Percentiles rank a stretch among this genome's conserved stretches.
phyloP scores from a whole-genome alignment of 2,329 filamentous ascomycete species.

The Diaporthe sp. region DNA sequence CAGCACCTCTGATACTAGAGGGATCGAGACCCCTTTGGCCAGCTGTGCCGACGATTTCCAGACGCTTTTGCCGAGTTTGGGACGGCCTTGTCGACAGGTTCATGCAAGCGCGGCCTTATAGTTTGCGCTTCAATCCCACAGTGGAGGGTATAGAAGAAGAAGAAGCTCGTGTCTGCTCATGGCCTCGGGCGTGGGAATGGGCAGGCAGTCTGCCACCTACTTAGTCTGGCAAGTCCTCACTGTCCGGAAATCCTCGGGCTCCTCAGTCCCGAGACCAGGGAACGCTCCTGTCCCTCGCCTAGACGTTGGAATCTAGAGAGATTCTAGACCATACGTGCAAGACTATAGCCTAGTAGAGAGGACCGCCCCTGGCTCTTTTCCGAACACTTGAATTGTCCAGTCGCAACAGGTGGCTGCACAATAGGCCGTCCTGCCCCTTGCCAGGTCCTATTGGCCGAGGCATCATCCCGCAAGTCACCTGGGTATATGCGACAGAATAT shows the following conservation, averaged over 20 bases:
- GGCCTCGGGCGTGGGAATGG: not conserved
- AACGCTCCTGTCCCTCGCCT: not conserved
- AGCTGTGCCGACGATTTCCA: slow-evolving; percentile 21
- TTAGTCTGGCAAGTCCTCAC: not conserved
- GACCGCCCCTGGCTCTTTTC: no score
- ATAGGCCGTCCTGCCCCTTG: not conserved
- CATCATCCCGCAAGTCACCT: not conserved
- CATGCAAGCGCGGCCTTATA: not conserved
- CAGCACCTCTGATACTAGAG: not conserved
- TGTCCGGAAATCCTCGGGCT: slow-evolving; percentile 1
- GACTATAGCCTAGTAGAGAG: not conserved
- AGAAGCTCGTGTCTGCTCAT: not conserved
- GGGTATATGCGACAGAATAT: not conserved
- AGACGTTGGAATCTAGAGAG: slow-evolving; percentile 4
- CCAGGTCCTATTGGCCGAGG: not conserved
- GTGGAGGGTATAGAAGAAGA: not conserved
- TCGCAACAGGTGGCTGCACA: slow-evolving; percentile 4
- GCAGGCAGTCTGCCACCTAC: not conserved
- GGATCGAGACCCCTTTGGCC: slow-evolving; percentile 19
- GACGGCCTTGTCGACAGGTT: not conserved
- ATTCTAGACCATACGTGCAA: slow-evolving; percentile 15
- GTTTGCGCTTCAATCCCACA: not conserved
- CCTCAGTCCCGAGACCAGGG: slow-evolving; percentile 10
- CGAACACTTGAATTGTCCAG: not conserved
- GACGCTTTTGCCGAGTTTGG: slow-evolving; percentile 2